phyloP scores from a whole-genome alignment of 768 basidiomycete genomes.

The Boletales sp. region DNA sequence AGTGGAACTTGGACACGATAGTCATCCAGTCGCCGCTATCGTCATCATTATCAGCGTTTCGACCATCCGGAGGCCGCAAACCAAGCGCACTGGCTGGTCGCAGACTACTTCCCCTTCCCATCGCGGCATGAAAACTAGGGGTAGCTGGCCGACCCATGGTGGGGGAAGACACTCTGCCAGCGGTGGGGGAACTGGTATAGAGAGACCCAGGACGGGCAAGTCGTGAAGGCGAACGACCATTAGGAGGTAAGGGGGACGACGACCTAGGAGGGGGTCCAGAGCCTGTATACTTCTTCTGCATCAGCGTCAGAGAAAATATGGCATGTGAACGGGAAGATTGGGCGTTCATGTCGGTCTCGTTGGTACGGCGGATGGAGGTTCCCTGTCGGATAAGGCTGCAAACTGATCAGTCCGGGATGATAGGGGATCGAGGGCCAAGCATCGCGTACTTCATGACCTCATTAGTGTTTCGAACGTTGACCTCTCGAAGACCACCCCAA shows the following conservation, averaged over 20 bases:
- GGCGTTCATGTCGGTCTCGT: conserved; percentile 98
- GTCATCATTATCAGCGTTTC: conserved; percentile 44
- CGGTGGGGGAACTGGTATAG: conserved; percentile 42
- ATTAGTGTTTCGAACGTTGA: conserved; percentile 73
- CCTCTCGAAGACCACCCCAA: conserved; percentile 93
- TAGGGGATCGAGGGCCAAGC: conserved; percentile 2
- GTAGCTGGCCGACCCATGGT: conserved; percentile 75
- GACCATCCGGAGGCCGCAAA: conserved; percentile 50
- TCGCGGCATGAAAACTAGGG: conserved; percentile 74
- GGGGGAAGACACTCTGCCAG: conserved; percentile 63
- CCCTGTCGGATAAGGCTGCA: conserved; percentile 85
- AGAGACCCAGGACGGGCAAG: conserved; percentile 82
- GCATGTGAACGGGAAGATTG: conserved; percentile 98
- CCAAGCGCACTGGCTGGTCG: conserved; percentile 83
- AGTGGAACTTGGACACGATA: conserved; percentile 94
- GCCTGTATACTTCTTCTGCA: conserved; percentile 84
- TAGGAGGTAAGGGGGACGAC: conserved; percentile 71
- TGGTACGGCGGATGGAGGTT: conserved; percentile 86
- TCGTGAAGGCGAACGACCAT: conserved; percentile 72
- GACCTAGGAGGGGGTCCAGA: conserved; percentile 67
- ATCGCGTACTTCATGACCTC: conserved; percentile 90
- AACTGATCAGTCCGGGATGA: conserved; percentile 21
- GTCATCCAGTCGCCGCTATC: conserved; percentile 84
- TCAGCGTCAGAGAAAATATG: conserved; percentile 94
- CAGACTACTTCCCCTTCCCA: conserved; percentile 61